These are phyloP conservation scores for Annona cherimola DNA, from an alignment of 164 flowering plant species.

Conservation along the genomic window DNA sequence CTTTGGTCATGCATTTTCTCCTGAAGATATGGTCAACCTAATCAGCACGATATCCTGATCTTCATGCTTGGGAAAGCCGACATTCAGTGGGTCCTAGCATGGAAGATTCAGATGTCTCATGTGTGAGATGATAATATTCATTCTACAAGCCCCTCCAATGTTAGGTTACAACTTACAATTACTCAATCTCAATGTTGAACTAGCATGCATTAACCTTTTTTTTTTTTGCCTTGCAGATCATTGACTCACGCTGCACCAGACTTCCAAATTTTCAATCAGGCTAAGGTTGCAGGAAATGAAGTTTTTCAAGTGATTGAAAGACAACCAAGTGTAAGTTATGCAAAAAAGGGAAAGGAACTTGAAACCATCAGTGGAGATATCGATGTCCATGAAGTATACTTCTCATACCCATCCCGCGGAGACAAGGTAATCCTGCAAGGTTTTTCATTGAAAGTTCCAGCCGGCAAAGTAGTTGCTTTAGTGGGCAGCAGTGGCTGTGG, in stretches of 20 bases:
- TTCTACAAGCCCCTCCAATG: neutral
- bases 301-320: constrained; percentile 52
- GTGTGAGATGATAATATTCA: neutral
- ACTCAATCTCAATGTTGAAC: neutral
- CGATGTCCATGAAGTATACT: constrained; percentile 35
- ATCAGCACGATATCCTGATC: neutral
- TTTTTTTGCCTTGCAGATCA: constrained; percentile 37
- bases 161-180: neutral
- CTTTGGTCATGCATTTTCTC: neutral
- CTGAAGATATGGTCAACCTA: neutral
- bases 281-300: constrained; percentile 60
- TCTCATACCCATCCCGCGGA: constrained; percentile 58
- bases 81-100: neutral
- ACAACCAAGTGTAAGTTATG: constrained; percentile 31
- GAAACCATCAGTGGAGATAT: constrained; percentile 41
- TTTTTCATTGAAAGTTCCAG: constrained; percentile 55
- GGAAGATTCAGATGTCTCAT: neutral
- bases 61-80: neutral
- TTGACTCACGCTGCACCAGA: constrained; percentile 70
- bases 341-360: constrained; percentile 27
- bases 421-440: constrained; percentile 46
- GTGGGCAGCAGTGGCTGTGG: constrained; percentile 81
- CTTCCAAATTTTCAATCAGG: constrained; percentile 58
- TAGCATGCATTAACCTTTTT: neutral
- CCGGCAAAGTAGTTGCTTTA: constrained; percentile 62